phyloP scores from a whole-genome alignment of 495 filamentous ascomycete species.

The Staphylotrichum tortipilum region DNA sequence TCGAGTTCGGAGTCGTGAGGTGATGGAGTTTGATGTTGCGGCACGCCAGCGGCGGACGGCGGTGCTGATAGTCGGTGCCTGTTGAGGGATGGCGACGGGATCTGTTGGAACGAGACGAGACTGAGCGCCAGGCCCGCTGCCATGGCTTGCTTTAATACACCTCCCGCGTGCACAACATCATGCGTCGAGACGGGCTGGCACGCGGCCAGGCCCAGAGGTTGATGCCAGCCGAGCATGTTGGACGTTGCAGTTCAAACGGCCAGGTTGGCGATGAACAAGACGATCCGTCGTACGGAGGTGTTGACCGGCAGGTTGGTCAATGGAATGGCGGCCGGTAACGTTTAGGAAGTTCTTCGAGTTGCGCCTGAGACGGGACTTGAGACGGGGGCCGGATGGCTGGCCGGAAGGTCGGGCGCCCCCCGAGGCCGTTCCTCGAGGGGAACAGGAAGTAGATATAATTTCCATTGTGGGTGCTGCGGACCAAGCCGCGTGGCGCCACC shows the following conservation, averaged over 20 bases:
- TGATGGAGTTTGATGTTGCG: no score
- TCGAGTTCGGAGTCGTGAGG: background rate
- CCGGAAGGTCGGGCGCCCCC: background rate
- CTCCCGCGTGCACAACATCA: background rate
- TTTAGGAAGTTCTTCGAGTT: background rate
- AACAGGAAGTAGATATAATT: no score
- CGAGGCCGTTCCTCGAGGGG: background rate
- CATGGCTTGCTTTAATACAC: constrained; percentile 15
- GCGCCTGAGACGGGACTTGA: background rate
- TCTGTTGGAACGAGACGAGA: constrained; percentile 10
- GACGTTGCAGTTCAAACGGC: background rate
- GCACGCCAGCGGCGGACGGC: no score
- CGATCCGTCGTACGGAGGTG: background rate
- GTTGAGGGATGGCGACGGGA: constrained; percentile 7
- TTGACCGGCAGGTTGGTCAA: background rate
- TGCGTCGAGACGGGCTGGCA: background rate
- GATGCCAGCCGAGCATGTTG: background rate
- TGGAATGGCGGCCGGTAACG: background rate
- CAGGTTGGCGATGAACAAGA: background rate
- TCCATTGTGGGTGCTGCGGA: background rate
- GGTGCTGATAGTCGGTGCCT: constrained; percentile 1
- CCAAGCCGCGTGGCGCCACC: background rate
- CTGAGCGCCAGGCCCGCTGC: constrained; percentile 13
- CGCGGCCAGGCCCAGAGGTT: background rate
- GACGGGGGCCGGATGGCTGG: background rate